Conservation (phyloP, 257 asterid genomes). For the Echium plantagineum region DNA sequence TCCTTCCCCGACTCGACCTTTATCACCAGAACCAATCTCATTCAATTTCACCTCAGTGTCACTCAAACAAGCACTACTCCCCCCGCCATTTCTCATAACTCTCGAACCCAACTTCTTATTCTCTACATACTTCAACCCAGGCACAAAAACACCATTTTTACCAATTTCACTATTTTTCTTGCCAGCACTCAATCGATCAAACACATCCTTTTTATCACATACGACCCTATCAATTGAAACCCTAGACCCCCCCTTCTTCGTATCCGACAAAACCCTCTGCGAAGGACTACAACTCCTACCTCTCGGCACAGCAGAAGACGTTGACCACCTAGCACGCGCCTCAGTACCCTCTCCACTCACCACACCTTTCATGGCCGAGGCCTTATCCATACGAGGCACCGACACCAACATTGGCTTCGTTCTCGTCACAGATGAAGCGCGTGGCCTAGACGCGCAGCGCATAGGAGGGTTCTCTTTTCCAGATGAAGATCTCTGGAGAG, state of each 20-base stretch:
- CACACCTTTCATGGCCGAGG: conserved; percentile 10
- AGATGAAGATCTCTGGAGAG: conserved; percentile 15
- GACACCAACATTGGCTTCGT: conserved; percentile 41
- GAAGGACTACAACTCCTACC: conserved; percentile 83
- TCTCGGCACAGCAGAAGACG: conserved; percentile 50
- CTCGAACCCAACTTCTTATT: not conserved
- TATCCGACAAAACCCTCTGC: conserved; percentile 37
- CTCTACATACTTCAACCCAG: not conserved
- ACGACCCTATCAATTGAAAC: conserved; percentile 23
- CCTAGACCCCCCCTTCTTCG: conserved; percentile 27
- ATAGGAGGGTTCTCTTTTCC: conserved; percentile 63
- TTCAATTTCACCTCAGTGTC: no score
- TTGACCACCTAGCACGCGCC: conserved; percentile 42
- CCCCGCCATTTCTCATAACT: conserved; percentile 1
- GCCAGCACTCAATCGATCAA: conserved; percentile 2
- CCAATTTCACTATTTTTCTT: conserved; percentile 19
- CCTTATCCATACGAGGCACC: conserved; percentile 45
- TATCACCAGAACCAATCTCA: no score
- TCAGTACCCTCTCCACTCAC: not conserved
- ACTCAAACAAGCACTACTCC: no score
- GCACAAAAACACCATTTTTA: conserved; percentile 8
- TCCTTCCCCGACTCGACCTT: no score
- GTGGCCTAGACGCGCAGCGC: conserved; percentile 39
- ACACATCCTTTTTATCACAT: conserved; percentile 19
- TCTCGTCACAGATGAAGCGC: conserved; percentile 28